Conservation (phyloP, 257 asterid genomes). For the Fraxinus quadrangulata region DNA sequence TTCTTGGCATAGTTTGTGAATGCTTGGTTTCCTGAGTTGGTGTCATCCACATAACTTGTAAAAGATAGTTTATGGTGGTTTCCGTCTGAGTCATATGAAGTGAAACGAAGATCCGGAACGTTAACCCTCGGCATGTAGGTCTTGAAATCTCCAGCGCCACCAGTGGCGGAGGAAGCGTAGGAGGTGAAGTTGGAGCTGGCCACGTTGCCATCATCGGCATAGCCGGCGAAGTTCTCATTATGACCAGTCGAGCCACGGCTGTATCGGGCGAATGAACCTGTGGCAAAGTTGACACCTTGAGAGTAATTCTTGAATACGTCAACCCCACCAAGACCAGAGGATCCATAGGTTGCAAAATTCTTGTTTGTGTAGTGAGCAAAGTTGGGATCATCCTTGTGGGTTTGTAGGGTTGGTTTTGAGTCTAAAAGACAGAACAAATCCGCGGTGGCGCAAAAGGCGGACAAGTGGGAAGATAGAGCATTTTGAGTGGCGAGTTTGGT, state of each 20-base stretch:
- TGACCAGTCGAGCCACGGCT: conserved; percentile 68
- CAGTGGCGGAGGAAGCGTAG: conserved; percentile 54
- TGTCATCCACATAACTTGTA: conserved; percentile 58
- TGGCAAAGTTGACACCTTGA: conserved; percentile 61
- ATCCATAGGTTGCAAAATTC: conserved; percentile 58
- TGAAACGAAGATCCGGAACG: conserved; percentile 70
- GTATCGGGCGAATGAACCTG: conserved; percentile 53
- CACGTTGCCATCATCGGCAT: conserved; percentile 70
- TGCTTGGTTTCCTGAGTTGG: conserved; percentile 70
- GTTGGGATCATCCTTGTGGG: conserved; percentile 44
- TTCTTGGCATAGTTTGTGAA: conserved; percentile 62
- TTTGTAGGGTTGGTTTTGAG: conserved; percentile 8
- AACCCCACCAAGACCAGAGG: conserved; percentile 48
- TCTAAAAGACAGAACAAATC: conserved; percentile 53
- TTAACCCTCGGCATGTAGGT: conserved; percentile 65
- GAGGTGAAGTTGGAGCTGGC: conserved; percentile 70
- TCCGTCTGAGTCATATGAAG: conserved; percentile 63
- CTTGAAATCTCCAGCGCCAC: conserved; percentile 69
- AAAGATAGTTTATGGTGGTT: conserved; percentile 64
- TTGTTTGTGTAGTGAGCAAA: conserved; percentile 62
- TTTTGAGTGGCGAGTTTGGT: conserved; percentile 55
- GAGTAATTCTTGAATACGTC: conserved; percentile 78
- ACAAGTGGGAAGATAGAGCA: conserved; percentile 48
- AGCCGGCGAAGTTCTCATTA: conserved; percentile 58
- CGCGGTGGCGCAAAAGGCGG: conserved; percentile 75